phyloP scores from a whole-genome alignment of 768 basidiomycete genomes.

The Gelatoporia subvermispora region DNA sequence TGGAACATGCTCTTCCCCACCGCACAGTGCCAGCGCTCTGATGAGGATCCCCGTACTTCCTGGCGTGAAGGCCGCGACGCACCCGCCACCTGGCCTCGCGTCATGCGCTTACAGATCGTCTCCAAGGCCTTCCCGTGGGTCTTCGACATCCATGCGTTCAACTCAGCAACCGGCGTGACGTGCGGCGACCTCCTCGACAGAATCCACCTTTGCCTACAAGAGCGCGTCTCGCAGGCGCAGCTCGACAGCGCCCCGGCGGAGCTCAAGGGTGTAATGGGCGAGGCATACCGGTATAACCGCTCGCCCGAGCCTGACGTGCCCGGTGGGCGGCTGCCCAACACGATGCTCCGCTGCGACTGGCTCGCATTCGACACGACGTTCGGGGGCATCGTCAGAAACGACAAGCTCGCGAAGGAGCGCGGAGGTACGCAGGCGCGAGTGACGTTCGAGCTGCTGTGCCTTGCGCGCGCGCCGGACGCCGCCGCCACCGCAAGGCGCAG shows the following conservation, averaged over 20 bases:
- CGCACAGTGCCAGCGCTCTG: conserved; percentile 55
- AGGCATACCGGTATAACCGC: conserved; percentile 64
- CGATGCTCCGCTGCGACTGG: conserved; percentile 65
- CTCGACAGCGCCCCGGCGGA: conserved; percentile 35
- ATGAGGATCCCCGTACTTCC: conserved; percentile 53
- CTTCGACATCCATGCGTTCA: conserved; percentile 41
- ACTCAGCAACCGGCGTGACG: conserved; percentile 48
- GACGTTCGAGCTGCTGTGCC: conserved; percentile 55
- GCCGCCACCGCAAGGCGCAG: too few species aligned
- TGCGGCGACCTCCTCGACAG: conserved; percentile 63
- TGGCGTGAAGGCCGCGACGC: conserved; percentile 63
- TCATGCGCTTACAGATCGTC: conserved; percentile 49
- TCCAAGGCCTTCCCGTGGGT: conserved; percentile 53
- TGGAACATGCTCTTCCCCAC: conserved; percentile 76
- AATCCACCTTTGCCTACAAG: conserved; percentile 46
- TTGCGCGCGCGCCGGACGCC: too few species aligned
- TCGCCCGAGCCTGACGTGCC: conserved; percentile 60
- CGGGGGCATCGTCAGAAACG: conserved; percentile 52
- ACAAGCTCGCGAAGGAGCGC: conserved; percentile 36
- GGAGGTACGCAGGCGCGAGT: conserved; percentile 47
- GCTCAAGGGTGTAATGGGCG: conserved; percentile 39
- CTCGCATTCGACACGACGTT: conserved; percentile 54
- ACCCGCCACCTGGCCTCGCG: conserved; percentile 63
- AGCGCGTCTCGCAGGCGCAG: conserved; percentile 47
- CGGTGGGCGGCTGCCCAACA: conserved; percentile 60